Percentiles rank a stretch among this genome's conserved stretches.
phyloP scores from a whole-genome alignment of 2,329 filamentous ascomycete genomes.

The Pseudogymnoascus sp. region DNA sequence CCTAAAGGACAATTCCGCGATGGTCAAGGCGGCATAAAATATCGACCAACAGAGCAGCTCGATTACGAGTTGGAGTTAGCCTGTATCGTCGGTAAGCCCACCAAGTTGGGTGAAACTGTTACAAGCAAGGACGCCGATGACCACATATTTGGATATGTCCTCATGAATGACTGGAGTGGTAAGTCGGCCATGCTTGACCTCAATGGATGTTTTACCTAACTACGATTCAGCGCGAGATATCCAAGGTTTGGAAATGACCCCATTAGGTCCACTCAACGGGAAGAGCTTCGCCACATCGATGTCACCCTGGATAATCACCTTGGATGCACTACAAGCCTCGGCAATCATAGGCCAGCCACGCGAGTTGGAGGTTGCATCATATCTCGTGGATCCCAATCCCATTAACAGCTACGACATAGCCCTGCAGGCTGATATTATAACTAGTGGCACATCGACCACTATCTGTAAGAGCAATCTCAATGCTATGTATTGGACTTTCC shows the following conservation, averaged over 20 bases:
- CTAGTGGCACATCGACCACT: constrained; percentile 20
- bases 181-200: constrained; percentile 16
- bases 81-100: constrained; percentile 29
- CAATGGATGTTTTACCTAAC: background rate
- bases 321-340: constrained; percentile 44
- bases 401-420: constrained; percentile 32
- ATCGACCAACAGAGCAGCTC: constrained; percentile 23
- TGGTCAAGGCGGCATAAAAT: constrained; percentile 17
- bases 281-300: constrained; percentile 56
- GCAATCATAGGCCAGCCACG: constrained; percentile 20
- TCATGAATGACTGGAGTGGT: constrained; percentile 57
- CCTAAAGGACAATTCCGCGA: constrained; percentile 39
- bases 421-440: constrained; percentile 26
- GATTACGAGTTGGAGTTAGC: constrained; percentile 30
- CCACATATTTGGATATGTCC: constrained; percentile 56
- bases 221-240: constrained; percentile 47
- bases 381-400: constrained; percentile 31
- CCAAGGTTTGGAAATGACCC: constrained; percentile 54
- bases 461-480: constrained; percentile 28
- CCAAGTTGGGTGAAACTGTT: constrained; percentile 32
- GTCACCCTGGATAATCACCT: constrained; percentile 55
- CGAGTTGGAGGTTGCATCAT: constrained; percentile 21
- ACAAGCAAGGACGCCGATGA: constrained; percentile 44
- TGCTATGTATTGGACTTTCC: constrained; percentile 35
- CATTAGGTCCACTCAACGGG: constrained; percentile 53